Conservation (phyloP, 164 flowering plant genomes). For the Akebia trifoliata region DNA sequence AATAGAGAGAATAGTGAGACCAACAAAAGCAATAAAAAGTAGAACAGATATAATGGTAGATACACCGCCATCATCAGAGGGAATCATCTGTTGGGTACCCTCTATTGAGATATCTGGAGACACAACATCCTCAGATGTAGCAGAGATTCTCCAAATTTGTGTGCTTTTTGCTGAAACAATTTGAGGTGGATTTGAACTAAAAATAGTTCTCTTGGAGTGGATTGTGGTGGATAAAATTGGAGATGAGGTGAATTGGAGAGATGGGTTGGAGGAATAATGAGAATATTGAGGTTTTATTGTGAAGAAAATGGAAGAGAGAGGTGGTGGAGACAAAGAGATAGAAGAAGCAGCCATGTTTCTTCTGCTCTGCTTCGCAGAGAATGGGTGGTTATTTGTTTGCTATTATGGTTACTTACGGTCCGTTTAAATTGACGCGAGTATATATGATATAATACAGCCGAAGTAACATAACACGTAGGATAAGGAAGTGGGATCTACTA, state of each 20-base stretch:
- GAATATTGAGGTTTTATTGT: constrained; percentile 10
- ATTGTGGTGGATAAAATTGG: constrained; percentile 10
- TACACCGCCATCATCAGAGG: constrained; percentile 33
- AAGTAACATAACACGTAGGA: no score
- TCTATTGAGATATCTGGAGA: constrained; percentile 29
- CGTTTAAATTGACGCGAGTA: no score
- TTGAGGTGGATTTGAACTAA: constrained; percentile 7
- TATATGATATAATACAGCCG: no score
- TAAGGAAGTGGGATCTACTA: no score
- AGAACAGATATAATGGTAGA: constrained; percentile 45
- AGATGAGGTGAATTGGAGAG: constrained; percentile 10
- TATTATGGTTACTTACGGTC: no score
- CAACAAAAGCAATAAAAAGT: constrained; percentile 59
- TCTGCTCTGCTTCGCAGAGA: constrained; percentile 13
- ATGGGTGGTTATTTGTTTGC: no score
- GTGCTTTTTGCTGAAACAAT: constrained; percentile 7
- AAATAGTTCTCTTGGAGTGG: constrained; percentile 10
- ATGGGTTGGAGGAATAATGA: constrained; percentile 5
- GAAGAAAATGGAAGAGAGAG: constrained; percentile 18
- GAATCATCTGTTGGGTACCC: constrained; percentile 33
- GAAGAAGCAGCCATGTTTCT: constrained; percentile 35
- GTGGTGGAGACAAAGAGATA: constrained; percentile 19
- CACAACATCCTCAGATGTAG: constrained; percentile 26
- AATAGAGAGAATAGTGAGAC: constrained; percentile 60
- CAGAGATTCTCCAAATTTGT: constrained; percentile 27